These are phyloP conservation scores for Breviolum minutum DNA, from an alignment of 73 alveolate genomes.

Conservation along the genomic window DNA sequence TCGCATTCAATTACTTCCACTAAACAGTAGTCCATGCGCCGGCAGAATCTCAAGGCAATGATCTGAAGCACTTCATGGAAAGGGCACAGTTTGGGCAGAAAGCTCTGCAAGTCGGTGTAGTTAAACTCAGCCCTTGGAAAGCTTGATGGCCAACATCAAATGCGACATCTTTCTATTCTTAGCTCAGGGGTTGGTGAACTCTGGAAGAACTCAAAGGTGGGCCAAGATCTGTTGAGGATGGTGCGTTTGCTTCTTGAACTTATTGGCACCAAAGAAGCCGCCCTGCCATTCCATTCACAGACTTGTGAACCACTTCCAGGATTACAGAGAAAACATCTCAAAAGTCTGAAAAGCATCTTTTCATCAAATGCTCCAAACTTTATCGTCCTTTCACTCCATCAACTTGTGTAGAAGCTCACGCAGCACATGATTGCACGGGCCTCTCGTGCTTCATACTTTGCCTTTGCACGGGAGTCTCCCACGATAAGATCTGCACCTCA, in stretches of 20 bases:
- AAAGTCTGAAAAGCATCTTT: no score
- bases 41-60: neutral
- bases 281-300: slow-evolving; percentile 23
- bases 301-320: neutral
- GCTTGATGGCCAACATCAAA: neutral
- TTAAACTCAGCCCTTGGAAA: slow-evolving; percentile 54
- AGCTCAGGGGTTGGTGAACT: neutral
- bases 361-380: no score
- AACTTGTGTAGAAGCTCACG: no score
- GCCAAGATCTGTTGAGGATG: no score
- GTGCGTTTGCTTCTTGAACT: slow-evolving; percentile 85
- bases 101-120: slow-evolving; percentile 91
- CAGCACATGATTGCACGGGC: neutral
- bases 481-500: slow-evolving; percentile 68
- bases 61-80: neutral
- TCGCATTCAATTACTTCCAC: neutral
- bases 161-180: neutral
- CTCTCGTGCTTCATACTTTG: slow-evolving; percentile 74
- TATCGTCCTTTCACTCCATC: no score
- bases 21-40: neutral
- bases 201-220: no score
- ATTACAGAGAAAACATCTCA: neutral
- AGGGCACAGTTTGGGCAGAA: slow-evolving; percentile 68
- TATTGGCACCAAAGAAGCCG: slow-evolving; percentile 92
- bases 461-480: slow-evolving; percentile 71